Evolutionary conservation across 352 stramenopile genomes (phyloP), one percentile per base, ranked within the genome.

Genomic region (Phytophthora citrophthora): DNA sequence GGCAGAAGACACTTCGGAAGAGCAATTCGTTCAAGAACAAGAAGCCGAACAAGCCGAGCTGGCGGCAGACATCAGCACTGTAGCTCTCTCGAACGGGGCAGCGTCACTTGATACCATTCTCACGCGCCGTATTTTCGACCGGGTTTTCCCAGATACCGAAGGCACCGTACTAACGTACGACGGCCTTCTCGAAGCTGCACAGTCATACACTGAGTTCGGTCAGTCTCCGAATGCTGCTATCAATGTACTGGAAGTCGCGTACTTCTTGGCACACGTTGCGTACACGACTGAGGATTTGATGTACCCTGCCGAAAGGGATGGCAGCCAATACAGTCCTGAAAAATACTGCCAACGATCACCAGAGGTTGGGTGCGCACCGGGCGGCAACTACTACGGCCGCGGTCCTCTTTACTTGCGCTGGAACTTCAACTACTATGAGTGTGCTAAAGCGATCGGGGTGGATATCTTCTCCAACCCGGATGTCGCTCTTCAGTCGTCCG

Each of bases 351-450:
- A 51, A 18, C n/a, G 44, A 15, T 20, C 44, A 11, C 23, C 24
- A 26, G 44, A 13, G 24, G n/a, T 24, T 2, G 20, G 20, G 5
- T 51, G 44, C 20, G 24, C 24, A 12, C 27, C 44, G 13, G 27
- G 44, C 13, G 44, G 12, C 44, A 51, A 32, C 15, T 51, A 51
- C 24, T 51, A 51, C 26, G 24, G 44, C 10, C 44, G 44, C n/a
- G 44, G 44, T 15, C 44, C 44, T 13, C 44, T 51, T 5, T 51
- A 24, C 24, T 51, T 51, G 13, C 44, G 44, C 24, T 51, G 26
- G 24, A 51, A 51, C 10, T 51, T 51, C 15, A 51, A 51, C 24
- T 51, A 51, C 44, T 51, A 38, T 13, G 44, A 51, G 24, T 51
- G 44, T 8, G 44, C 12, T 1, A 51, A 38, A 6, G 44, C 44